Base-by-base conservation (phyloP, 495 filamentous ascomycete species). In the Xanthoparmelia taractica region DNA sequence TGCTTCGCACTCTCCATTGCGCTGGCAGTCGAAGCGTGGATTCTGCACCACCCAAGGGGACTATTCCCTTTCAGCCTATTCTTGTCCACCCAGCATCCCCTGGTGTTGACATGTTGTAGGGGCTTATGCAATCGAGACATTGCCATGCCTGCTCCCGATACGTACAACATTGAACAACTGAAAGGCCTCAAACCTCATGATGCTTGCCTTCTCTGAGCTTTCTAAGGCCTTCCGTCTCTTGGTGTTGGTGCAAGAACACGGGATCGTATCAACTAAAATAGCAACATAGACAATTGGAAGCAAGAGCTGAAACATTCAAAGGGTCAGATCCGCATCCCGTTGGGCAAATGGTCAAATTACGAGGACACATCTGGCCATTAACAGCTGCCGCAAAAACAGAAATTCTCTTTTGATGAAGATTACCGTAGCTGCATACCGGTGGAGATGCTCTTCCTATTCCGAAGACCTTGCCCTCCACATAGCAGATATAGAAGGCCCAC, bases 111-210 rank as follows among this genome's bases (percentile, higher is more conserved):
- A 2, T 12, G 6, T 15, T 25, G 23, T 7, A 48, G 2, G 12
- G 8, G 12, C 12, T 48, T 25, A 50, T 50, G 13, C 11, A 20
- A 12, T 13, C 23, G 29, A 50, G 43, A 47, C 43, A 47, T 47
- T 20, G 43, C 43, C 43, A 47, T 0, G 10, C 43, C 43, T 4
- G 6, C 41, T 45, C 10, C 13, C 20, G 18, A n/a, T 23, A 10
- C 0, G 4, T n/a, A 2, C 4, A 4, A 0, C 0, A 23, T 8
- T 23, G 20, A 45, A 8, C n/a, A 4, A n/a, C 23, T 48, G 1
- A 11, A 2, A 48, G 23, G 8, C 8, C 25, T 25, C 11, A 23
- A 25, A 50, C 5, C 0, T 10, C 45, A 27, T 27, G 10, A 50
- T 50, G 7, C 23, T 29, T 29, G 23, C 11, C 25, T 5, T 50